A percentile compares a stretch with the other conserved stretches of the same genome.
phyloP scores from a whole-genome alignment of 75 land plant species.

The Picea glauca region DNA sequence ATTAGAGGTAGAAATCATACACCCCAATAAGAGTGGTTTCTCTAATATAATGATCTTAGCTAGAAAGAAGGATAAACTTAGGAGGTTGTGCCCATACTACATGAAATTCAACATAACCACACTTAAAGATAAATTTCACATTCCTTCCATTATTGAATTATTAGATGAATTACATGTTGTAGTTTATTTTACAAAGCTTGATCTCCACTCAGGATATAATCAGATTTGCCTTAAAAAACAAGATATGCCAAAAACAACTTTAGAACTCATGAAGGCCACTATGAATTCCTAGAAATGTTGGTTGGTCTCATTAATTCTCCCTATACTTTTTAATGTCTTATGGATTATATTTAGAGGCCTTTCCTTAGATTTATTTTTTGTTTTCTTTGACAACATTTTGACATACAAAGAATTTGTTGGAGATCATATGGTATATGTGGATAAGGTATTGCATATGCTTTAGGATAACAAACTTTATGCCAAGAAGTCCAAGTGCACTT shows the following conservation, averaged over 20 bases:
- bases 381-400: not conserved
- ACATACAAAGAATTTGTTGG: not conserved
- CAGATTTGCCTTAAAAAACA: not conserved
- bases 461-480: not conserved
- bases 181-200: not conserved
- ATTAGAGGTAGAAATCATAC: not conserved
- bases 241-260: not conserved
- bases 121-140: not conserved
- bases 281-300: not conserved
- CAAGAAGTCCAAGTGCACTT: not conserved
- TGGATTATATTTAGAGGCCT: not conserved
- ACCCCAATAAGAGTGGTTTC: not conserved
- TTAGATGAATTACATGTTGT: not conserved
- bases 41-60: not conserved
- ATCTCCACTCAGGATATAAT: not conserved
- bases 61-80: not conserved
- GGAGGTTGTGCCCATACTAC: not conserved
- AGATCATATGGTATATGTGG: not conserved
- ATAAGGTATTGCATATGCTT: not conserved
- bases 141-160: not conserved
- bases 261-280: not conserved
- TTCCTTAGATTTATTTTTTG: not conserved
- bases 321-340: not conserved
- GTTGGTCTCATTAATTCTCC: not conserved
- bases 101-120: not conserved